phyloP scores from a whole-genome alignment of 352 stramenopile genomes.

The Phytophthora capsici region DNA sequence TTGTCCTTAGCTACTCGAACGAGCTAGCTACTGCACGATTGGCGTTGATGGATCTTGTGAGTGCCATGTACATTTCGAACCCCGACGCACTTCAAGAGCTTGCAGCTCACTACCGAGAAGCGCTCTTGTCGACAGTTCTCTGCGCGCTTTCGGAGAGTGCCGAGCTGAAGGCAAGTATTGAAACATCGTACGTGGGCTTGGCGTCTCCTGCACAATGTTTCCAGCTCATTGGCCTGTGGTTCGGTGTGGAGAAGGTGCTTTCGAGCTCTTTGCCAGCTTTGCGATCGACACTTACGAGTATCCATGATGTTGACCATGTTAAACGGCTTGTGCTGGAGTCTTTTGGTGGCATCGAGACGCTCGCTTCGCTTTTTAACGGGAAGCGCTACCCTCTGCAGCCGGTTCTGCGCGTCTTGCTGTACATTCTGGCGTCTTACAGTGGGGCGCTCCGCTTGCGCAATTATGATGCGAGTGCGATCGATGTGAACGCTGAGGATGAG shows the following conservation, averaged over 20 bases:
- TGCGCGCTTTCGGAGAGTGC: slow-evolving; percentile 60
- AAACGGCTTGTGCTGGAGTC: slow-evolving; percentile 62
- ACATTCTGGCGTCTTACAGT: slow-evolving; percentile 63
- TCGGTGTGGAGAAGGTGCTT: slow-evolving; percentile 58
- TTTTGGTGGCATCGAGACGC: slow-evolving; percentile 63
- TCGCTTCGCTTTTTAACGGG: slow-evolving; percentile 71
- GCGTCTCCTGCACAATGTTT: slow-evolving; percentile 50
- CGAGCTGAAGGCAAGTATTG: slow-evolving; percentile 58
- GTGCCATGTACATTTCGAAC: slow-evolving; percentile 45
- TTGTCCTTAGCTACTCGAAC: slow-evolving; percentile 52
- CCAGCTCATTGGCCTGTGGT: slow-evolving; percentile 57
- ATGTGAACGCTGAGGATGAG: slow-evolving; percentile 85
- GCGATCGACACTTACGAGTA: slow-evolving; percentile 45
- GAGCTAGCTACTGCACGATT: slow-evolving; percentile 49
- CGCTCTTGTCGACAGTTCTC: slow-evolving; percentile 62
- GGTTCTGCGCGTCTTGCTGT: slow-evolving; percentile 62
- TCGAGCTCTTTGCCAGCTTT: slow-evolving; percentile 44
- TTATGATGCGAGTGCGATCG: slow-evolving; percentile 55
- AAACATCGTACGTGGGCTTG: slow-evolving; percentile 63
- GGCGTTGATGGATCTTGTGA: slow-evolving; percentile 56
- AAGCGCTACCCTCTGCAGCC: slow-evolving; percentile 56
- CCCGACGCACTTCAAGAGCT: slow-evolving; percentile 60
- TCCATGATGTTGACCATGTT: slow-evolving; percentile 52
- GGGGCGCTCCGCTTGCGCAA: slow-evolving; percentile 47
- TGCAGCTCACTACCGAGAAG: slow-evolving; percentile 64